Evolutionary conservation across 495 filamentous ascomycete genomes (phyloP), one percentile per base, ranked within the genome.

Genomic region (Aspergillus asperescens): DNA sequence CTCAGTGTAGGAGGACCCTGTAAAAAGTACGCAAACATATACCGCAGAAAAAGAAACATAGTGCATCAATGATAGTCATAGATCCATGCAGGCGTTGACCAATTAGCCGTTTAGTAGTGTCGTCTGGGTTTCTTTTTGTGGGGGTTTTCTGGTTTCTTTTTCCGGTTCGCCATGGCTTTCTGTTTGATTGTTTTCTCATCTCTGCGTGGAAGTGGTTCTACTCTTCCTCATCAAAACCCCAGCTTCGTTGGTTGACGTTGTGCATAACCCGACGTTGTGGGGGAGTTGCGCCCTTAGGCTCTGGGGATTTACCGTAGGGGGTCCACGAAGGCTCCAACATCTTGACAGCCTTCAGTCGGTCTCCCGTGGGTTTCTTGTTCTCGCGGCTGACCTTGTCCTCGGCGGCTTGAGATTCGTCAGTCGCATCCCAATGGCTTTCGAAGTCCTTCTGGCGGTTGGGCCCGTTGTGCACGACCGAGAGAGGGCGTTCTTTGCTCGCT

Each of bases 381-480:
- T 82, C 75, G 23, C 75, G 75, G 31, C 73, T 62, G 29, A 73
- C 19, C 2, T 60, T 62, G 25, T 49, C 56, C 20, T 65, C 55
- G 25, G 60, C 62, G 1, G 86, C 81, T 0, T 79, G 79, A 5
- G 9, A 18, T 18, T 79, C 73, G 61, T 91, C 89, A 2, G 73
- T 76, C 67, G 89, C 77, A 31, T 72, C 67, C 75, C 84, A 92
- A 55, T 93, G 87, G 8, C 77, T 59, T 29, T 82, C 83, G 55
- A 94, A 90, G 61, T 87, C 78, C 69, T 89, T 87, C 57, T 70
- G 70, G 49, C 85, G 82, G 67, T 82, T 79, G 57, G 82, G 78
- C 19, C 77, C 68, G 59, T 87, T 87, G 41, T 83, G 83, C 50
- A 84, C 78, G 38, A 81, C 79, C 16, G 77, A 75, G 9, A 86